phyloP scores from a whole-genome alignment of 1,284 basidiomycete species.

The Irpex rosettiformis region DNA sequence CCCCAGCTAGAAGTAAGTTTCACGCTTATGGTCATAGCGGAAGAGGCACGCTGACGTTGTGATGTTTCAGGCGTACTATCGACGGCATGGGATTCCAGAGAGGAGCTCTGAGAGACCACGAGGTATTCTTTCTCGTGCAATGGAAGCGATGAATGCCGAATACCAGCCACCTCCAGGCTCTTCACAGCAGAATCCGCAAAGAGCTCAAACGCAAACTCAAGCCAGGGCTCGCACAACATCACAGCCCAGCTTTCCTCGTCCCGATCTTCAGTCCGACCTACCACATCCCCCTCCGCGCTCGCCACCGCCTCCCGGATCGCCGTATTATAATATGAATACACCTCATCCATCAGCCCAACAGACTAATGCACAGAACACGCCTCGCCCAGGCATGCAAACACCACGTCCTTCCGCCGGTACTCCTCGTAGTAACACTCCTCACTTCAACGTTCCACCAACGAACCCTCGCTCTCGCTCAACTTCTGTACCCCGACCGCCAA shows the following conservation, averaged over 20 bases:
- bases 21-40: constrained; percentile 2
- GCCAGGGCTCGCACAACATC: constrained; percentile 29
- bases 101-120: constrained; percentile 41
- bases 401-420: constrained; percentile 1
- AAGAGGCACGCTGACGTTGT: constrained; percentile 1
- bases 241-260: constrained; percentile 34
- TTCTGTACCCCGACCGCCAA: constrained; percentile 30
- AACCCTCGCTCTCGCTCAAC: constrained; percentile 34
- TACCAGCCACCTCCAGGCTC: constrained; percentile 16
- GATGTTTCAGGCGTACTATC: constrained; percentile 44
- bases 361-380: not conserved
- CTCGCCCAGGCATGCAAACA: not conserved
- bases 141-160: constrained; percentile 32
- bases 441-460: constrained; percentile 23
- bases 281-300: constrained; percentile 17
- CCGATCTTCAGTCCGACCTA: constrained; percentile 34
- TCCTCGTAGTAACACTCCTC: not conserved
- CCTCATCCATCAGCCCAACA: not conserved
- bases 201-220: constrained; percentile 21
- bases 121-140: constrained; percentile 49
- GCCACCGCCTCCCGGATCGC: not conserved
- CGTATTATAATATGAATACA: not conserved
- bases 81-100: constrained; percentile 63
- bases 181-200: constrained; percentile 16
- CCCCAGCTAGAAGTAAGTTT: constrained; percentile 47